phyloP scores from a whole-genome alignment of 108 stramenopile species.

The Pelagomonas calceolata region DNA sequence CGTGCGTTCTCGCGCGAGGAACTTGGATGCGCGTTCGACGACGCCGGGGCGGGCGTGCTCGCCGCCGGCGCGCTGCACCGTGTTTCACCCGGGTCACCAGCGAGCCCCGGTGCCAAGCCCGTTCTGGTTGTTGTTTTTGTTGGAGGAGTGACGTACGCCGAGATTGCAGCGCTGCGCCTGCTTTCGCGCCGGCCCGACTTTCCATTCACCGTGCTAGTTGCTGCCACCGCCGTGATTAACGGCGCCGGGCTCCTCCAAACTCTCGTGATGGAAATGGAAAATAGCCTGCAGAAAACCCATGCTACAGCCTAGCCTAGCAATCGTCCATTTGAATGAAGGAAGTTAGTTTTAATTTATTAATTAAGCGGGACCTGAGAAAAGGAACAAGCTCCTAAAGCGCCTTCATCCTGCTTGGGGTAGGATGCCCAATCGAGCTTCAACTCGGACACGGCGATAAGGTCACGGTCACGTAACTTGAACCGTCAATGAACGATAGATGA shows the following conservation, averaged over 20 bases:
- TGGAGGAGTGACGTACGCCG: slow-evolving; percentile 84
- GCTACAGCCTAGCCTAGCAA: too few species aligned
- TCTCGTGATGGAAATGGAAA: slow-evolving; percentile 21
- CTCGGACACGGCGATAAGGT: too few species aligned
- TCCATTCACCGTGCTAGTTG: slow-evolving; percentile 55
- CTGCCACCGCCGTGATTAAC: slow-evolving; percentile 64
- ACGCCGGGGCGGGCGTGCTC: not conserved
- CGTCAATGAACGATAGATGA: too few species aligned
- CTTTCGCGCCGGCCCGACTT: slow-evolving; percentile 58
- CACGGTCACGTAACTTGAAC: too few species aligned
- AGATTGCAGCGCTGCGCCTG: slow-evolving; percentile 81
- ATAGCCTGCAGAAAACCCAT: not conserved
- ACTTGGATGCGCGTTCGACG: too few species aligned
- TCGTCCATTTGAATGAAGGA: too few species aligned
- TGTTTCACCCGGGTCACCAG: not conserved
- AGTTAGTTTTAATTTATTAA: too few species aligned
- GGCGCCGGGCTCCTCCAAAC: slow-evolving; percentile 50
- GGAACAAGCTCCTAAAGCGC: too few species aligned
- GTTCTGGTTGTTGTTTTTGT: slow-evolving; percentile 70
- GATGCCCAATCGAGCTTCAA: too few species aligned
- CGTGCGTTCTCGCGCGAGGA: not conserved
- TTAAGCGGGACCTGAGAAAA: too few species aligned
- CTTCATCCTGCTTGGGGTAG: too few species aligned
- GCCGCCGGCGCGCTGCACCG: not conserved
- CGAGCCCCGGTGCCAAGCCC: slow-evolving; percentile 36